These are phyloP conservation scores for Lanmaoa rubissima DNA, from an alignment of 768 basidiomycete species.

Conservation along the genomic window DNA sequence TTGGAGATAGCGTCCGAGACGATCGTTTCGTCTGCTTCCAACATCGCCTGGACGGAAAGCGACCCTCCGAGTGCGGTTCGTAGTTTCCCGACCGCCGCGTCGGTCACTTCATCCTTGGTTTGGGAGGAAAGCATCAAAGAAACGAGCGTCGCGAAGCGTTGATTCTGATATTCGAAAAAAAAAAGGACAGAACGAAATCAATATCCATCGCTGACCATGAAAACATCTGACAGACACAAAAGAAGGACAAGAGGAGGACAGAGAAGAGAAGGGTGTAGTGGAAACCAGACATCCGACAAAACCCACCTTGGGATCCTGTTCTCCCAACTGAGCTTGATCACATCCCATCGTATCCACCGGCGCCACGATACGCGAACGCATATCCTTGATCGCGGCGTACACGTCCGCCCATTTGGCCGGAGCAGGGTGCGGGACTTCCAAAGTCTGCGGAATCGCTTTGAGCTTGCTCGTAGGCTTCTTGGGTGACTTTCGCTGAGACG, in stretches of 20 bases:
- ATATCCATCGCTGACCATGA: neutral
- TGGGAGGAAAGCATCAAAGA: slow-evolving; percentile 96
- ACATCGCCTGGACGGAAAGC: slow-evolving; percentile 69
- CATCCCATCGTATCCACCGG: slow-evolving; percentile 96
- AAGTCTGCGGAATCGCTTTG: slow-evolving; percentile 52
- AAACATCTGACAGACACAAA: neutral
- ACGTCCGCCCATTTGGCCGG: slow-evolving; percentile 67
- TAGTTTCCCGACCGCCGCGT: slow-evolving; percentile 74
- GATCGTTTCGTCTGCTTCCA: slow-evolving; percentile 57
- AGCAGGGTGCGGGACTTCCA: slow-evolving; percentile 62
- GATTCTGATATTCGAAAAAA: slow-evolving; percentile 50
- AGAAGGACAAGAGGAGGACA: neutral
- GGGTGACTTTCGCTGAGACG: neutral
- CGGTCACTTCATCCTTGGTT: slow-evolving; percentile 89
- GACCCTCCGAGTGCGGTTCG: slow-evolving; percentile 73
- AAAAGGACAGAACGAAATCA: neutral
- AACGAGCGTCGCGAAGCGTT: slow-evolving; percentile 81
- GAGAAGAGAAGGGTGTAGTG: neutral
- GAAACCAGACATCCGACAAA: neutral
- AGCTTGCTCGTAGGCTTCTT: slow-evolving; percentile 46
- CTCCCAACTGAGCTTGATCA: slow-evolving; percentile 62
- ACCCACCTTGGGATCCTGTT: slow-evolving; percentile 63
- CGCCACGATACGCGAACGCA: slow-evolving; percentile 70
- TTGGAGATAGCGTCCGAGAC: slow-evolving; percentile 79
- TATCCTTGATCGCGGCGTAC: slow-evolving; percentile 70